A percentile compares a stretch with the other conserved stretches of the same genome.
Conservation (phyloP, 1,284 basidiomycete genomes). For the Melampsora larici-populina region DNA sequence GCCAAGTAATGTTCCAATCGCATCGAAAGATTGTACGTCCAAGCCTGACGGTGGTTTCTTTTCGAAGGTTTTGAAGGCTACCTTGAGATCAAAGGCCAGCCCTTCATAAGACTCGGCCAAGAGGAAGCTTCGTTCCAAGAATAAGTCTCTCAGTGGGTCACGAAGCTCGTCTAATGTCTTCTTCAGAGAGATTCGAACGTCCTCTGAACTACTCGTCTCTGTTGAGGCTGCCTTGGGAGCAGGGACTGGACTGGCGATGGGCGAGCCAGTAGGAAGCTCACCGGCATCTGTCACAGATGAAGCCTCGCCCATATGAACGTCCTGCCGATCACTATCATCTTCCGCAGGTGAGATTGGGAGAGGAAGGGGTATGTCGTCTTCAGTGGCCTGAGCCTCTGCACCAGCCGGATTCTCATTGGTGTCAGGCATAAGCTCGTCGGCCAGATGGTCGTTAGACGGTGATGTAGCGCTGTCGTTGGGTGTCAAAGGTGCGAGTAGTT, state of each 20-base stretch:
- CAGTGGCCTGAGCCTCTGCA: conserved; percentile 13
- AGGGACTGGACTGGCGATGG: conserved; percentile 47
- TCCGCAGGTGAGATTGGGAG: conserved; percentile 3
- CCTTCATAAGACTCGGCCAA: conserved; percentile 82
- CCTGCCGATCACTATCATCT: conserved; percentile 48
- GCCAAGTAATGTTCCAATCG: conserved; percentile 39
- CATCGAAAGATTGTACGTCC: conserved; percentile 43
- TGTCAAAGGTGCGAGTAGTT: not conserved
- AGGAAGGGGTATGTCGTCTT: conserved; percentile 3
- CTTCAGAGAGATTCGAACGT: conserved; percentile 57
- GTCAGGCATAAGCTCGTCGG: not conserved
- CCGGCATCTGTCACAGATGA: not conserved
- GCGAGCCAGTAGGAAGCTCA: not conserved
- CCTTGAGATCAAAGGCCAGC: conserved; percentile 82
- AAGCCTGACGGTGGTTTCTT: conserved; percentile 43
- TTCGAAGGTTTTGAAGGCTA: conserved; percentile 64
- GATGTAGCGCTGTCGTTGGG: not conserved
- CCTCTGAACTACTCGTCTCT: conserved; percentile 53
- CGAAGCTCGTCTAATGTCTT: conserved; percentile 64
- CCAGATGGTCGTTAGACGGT: not conserved
- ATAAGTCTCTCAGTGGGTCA: conserved; percentile 64
- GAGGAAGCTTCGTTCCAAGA: conserved; percentile 67
- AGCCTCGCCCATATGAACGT: not conserved
- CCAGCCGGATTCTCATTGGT: not conserved
- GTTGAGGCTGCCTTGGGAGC: conserved; percentile 45